Evolutionary conservation across 352 stramenopile species (phyloP).

Genomic region (Phytophthora crassamura): DNA sequence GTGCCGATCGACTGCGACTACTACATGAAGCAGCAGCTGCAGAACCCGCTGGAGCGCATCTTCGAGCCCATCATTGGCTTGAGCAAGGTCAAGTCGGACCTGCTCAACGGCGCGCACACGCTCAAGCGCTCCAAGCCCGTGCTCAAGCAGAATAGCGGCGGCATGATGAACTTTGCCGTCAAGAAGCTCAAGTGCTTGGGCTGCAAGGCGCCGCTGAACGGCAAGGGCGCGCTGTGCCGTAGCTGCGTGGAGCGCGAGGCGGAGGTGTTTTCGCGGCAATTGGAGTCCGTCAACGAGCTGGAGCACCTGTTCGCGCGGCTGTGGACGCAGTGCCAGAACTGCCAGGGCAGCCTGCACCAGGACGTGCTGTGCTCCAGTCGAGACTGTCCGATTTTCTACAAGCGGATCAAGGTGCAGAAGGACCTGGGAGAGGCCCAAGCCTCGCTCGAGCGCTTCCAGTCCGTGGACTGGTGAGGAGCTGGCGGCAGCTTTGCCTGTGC

Average conservation of each 20-base stretch:
- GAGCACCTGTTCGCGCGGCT: slow-evolving; percentile 95
- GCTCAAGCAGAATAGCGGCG: slow-evolving; percentile 94
- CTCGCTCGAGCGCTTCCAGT: slow-evolving; percentile 95
- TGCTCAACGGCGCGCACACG: slow-evolving; percentile 98
- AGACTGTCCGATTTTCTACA: slow-evolving; percentile 99
- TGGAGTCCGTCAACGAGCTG: slow-evolving; percentile 92
- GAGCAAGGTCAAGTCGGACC: slow-evolving; percentile 89
- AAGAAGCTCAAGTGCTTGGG: slow-evolving; percentile 98
- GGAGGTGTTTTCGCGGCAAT: slow-evolving; percentile 96
- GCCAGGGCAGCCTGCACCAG: slow-evolving; percentile 98
- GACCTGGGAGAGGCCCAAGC: slow-evolving; percentile 96
- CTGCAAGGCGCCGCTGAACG: slow-evolving; percentile 95
- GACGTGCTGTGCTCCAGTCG: slow-evolving; percentile 96
- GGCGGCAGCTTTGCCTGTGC: background rate
- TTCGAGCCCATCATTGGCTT: slow-evolving; percentile 98
- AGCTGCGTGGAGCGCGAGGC: slow-evolving; percentile 94
- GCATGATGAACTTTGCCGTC: slow-evolving; percentile 99
- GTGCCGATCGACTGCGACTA: slow-evolving; percentile 99
- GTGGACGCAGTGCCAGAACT: slow-evolving; percentile 99
- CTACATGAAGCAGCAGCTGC: slow-evolving; percentile 99
- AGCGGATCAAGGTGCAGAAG: slow-evolving; percentile 99
- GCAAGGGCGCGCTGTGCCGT: slow-evolving; percentile 92
- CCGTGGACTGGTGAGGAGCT: slow-evolving; percentile 67
- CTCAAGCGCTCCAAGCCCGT: slow-evolving; percentile 97
- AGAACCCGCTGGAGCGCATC: slow-evolving; percentile 97